phyloP scores from a whole-genome alignment of 352 stramenopile species.

The Phytophthora pinifolia region DNA sequence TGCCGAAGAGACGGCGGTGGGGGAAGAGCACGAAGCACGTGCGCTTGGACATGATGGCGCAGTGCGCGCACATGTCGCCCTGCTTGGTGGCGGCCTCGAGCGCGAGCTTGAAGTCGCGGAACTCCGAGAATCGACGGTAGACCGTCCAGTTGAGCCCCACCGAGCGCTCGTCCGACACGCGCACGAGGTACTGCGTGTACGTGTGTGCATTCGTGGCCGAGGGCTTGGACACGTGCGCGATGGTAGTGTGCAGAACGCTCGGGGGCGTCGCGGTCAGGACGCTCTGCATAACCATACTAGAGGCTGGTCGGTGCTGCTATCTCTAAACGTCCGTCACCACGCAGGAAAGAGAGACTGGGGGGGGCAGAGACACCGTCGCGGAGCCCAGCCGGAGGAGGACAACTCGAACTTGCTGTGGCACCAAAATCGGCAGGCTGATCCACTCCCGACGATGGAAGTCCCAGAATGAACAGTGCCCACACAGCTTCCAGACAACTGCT shows the following conservation, averaged over 20 bases:
- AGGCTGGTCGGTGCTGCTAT: background rate
- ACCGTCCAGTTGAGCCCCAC: constrained; percentile 76
- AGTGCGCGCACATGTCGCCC: constrained; percentile 76
- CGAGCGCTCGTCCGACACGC: constrained; percentile 80
- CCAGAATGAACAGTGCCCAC: constrained; percentile 12
- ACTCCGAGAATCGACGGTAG: constrained; percentile 86
- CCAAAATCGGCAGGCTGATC: constrained; percentile 4
- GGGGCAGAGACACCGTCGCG: constrained; percentile 22
- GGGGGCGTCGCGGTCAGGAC: constrained; percentile 23
- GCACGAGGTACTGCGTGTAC: constrained; percentile 83
- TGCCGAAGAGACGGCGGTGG: constrained; percentile 72
- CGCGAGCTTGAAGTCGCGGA: constrained; percentile 67
- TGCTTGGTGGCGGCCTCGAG: constrained; percentile 63
- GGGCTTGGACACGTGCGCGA: constrained; percentile 78
- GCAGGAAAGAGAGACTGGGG: constrained; percentile 22
- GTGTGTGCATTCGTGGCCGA: constrained; percentile 55
- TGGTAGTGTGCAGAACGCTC: constrained; percentile 75
- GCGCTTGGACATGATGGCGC: constrained; percentile 77
- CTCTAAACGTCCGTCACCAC: constrained; percentile 1
- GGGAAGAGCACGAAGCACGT: constrained; percentile 85
- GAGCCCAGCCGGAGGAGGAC: constrained; percentile 1
- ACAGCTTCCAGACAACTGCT: constrained; percentile 8
- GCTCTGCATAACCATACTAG: constrained; percentile 38
- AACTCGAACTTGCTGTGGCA: constrained; percentile 32
- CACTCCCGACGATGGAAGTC: constrained; percentile 8